Percentiles rank a stretch among this genome's conserved stretches.
phyloP scores from a whole-genome alignment of 257 asterid species.

The Solanum etuberosum region DNA sequence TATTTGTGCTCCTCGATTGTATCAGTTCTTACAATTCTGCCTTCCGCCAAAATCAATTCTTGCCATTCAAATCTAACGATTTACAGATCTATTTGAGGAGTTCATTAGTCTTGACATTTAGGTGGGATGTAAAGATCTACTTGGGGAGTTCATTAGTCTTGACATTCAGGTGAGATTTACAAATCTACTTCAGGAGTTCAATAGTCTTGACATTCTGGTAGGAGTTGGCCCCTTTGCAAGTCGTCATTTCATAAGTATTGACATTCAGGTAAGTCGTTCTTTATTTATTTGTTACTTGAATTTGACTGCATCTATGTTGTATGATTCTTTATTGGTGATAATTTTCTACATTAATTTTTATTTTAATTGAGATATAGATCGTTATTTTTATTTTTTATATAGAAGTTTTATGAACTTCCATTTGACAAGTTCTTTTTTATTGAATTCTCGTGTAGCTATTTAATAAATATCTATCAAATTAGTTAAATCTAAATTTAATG shows the following conservation, averaged over 20 bases:
- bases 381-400: background rate
- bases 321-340: background rate
- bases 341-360: background rate
- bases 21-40: accelerated
- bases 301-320: background rate
- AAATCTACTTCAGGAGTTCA: no score
- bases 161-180: background rate
- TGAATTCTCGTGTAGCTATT: background rate
- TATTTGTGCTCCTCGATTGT: no score
- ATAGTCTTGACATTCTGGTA: no score
- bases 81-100: no score
- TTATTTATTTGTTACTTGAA: background rate
- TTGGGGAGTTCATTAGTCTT: background rate
- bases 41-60: no score
- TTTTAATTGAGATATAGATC: background rate
- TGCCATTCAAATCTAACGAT: no score
- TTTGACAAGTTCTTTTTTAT: background rate
- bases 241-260: background rate
- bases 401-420: background rate
- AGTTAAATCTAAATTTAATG: background rate
- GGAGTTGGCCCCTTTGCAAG: background rate
- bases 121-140: no score
- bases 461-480: background rate
- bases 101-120: no score
- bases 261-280: background rate